Base-by-base conservation (phyloP, 306 rosid genomes). In the Citrullus colocynthis region DNA sequence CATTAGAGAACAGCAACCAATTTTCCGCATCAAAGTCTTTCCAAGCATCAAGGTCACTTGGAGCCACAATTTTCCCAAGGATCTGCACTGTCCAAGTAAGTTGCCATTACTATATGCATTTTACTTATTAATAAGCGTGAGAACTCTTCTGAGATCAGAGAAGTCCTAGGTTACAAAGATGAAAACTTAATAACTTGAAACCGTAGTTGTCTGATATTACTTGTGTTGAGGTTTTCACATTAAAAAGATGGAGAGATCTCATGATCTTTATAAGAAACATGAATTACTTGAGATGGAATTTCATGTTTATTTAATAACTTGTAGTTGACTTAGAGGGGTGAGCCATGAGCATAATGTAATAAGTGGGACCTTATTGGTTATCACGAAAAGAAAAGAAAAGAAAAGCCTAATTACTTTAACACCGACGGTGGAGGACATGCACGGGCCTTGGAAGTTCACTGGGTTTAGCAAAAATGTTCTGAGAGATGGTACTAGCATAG, bases 31-130 rank as follows among this genome's bases (percentile, higher is more conserved):
- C 67, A 57, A 37, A 55, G 12, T 20, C 20, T 55, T 58, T 58
- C 79, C 79, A 76, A 32, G 67, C 79, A 55, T 37, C 32, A 76
- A 55, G 20, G 20, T 76, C 79, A 76, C 24, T 57, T n/a, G 51
- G 79, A 52, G 79, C 69, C 52, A 76, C 79, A 39, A 76, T 36
- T 18, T 57, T 76, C 32, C 79, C 79, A 37, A 76, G 66, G 24
- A 76, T 57, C 79, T 76, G 32, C 79, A 54, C 12, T 54, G 54
- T 21, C n/a, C 58, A 71, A 14, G 75, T 54, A 74, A 74, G 45
- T 74, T 42, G 11, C 36, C 34, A 67, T 14, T 11, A 67, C 74
- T 32, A 11, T 41, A 12, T 42, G 32, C 73, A 9, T 39, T 65
- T 65, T 52, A 42, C 58, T 21, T 3, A 21, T 24, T 5, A 39